Base-by-base conservation (phyloP, 2,329 filamentous ascomycete species). In the Fusarium cicatricum region DNA sequence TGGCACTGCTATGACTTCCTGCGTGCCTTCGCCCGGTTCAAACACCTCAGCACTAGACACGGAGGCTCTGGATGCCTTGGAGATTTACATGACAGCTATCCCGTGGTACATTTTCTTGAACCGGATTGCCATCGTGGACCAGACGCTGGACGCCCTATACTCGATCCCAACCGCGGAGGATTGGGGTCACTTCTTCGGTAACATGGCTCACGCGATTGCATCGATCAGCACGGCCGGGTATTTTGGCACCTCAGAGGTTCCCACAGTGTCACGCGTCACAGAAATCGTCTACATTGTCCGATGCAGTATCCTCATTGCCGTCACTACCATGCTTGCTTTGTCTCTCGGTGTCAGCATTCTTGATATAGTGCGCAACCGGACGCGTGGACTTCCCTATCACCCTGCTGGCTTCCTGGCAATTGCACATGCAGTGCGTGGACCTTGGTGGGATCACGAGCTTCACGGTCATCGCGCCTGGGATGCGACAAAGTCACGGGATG, bases 61-160 rank as follows among this genome's bases (percentile, higher is more conserved):
- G 1, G 31, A 55, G 2, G 62, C 62, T 0, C 21, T 65, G 0
- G 47, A 64, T n/a, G 41, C 62, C 0, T 14, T 65, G 2, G 32
- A 26, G 0, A 17, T 64, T 2, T 65, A 65, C 44, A 65, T 65
- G 62, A 61, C 62, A 1, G 62, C 62, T 1, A 65, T 65, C n/a
- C 62, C 62, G 2, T 65, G 62, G 62, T 64, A 55, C 4, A 61
- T 65, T 12, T 64, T 65, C 31, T 26, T 45, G 3, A 61, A 55
- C 4, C 50, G 37, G 4, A 52, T 65, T 8, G 19, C 40, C 4
- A 66, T 65, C 1, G 52, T 61, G 0, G 62, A 65, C 4, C 52
- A 64, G 0, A 65, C 62, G 1, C 37, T 65, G 3, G 63, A 65
- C 14, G 29, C 50, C 1, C 56, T 66, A 0, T 65, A 65, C 39